A percentile compares a stretch with the other conserved stretches of the same genome.
phyloP scores from a whole-genome alignment of 2,329 filamentous ascomycete genomes.

The Aspergillus ustus region DNA sequence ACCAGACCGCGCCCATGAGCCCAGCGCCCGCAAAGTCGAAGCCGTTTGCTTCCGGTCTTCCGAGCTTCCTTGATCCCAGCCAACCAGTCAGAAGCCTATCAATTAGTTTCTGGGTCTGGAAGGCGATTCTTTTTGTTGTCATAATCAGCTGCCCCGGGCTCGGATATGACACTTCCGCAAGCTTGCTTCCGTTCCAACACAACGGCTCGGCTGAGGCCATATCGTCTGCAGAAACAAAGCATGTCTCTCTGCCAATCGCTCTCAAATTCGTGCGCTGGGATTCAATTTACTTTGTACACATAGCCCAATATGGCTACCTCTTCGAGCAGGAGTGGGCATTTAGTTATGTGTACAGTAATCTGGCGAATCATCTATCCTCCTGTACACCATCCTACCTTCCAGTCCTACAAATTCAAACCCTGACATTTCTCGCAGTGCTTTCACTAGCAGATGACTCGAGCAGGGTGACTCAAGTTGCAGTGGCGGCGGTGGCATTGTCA shows the following conservation, averaged over 20 bases:
- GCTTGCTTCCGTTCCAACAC: conserved; percentile 48
- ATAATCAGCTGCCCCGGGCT: conserved; percentile 58
- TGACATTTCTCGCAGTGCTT: conserved; percentile 29
- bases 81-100: conserved; percentile 42
- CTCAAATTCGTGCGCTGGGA: conserved; percentile 64
- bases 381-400: conserved; percentile 30
- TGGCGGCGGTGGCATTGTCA: conserved; percentile 69
- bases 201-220: conserved; percentile 18
- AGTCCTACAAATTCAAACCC: conserved; percentile 11
- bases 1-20: conserved; percentile 4
- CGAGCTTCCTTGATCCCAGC: conserved; percentile 30
- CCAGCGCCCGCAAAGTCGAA: conserved; percentile 1
- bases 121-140: conserved; percentile 56
- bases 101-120: conserved; percentile 59
- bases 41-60: conserved; percentile 10
- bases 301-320: conserved; percentile 58
- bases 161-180: conserved; percentile 68
- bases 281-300: conserved; percentile 62
- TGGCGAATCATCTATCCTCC: conserved; percentile 46
- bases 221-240: conserved; percentile 8
- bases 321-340: conserved; percentile 72
- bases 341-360: conserved; percentile 58
- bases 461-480: conserved; percentile 30
- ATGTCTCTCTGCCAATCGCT: conserved; percentile 31
- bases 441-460: conserved; percentile 25